Base-by-base conservation (phyloP, 2,329 filamentous ascomycete genomes). In the Nemania serpens region DNA sequence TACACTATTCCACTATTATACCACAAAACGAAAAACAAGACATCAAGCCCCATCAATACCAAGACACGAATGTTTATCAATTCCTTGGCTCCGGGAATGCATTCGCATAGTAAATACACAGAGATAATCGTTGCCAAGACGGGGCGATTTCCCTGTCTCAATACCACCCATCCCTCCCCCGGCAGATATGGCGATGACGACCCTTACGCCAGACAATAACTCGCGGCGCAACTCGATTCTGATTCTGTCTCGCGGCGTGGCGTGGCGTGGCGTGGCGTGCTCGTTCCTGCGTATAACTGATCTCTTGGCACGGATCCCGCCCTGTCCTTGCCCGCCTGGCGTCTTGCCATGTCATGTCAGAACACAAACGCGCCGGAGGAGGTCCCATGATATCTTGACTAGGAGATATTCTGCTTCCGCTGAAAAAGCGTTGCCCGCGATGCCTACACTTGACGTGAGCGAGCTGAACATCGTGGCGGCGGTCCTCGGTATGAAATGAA, bases 401-500 rank as follows among this genome's bases (percentile, higher is more conserved):
- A 15, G 46, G 46, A 22, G 17, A 25, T 39, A 48, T 3, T 34
- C 51, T 12, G 42, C 11, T 41, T 41, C 46, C 10, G 29, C 41
- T 45, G 17, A 42, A 48, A 6, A 15, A 41, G 17, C 17, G 37
- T 50, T 41, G 3, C 18, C 7, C 41, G 71, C 51, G 55, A 82
- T 82, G 79, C 79, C 79, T 53, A 76, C 76, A 20, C 76, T 83
- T 50, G 78, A 81, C 47, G 67, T 82, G 12, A 82, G 78, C 49
- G 81, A 84, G 65, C 76, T 84, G 58, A 84, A 84, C 66, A 75
- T 84, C n/a, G 79, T 84, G 43, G 71, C 80, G 36, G 72, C 75
- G 9, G 70, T 82, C 3, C 67, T 82, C 51, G 79, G 80, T 81
- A 68, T 29, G 25, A 29, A 4, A 29, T 3, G 7, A 29, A 29